Evolutionary conservation across 106 monocot species (phyloP).

Genomic region (Dioscorea alata): DNA sequence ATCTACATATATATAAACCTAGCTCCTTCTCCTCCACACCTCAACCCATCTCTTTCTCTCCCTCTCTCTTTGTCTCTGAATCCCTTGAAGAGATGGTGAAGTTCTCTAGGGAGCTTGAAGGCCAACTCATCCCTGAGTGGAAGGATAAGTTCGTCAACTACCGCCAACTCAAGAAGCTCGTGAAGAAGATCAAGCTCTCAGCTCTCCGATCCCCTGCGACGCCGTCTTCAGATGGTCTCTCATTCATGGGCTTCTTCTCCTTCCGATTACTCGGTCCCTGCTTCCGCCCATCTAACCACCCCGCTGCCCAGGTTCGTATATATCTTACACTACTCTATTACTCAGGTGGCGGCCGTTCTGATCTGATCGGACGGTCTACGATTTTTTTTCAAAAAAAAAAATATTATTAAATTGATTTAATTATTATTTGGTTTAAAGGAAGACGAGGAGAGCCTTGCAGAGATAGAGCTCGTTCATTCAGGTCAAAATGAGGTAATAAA

Average conservation of each 20-base stretch:
- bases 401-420: too few relatives aligned
- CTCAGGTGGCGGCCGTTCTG: too few relatives aligned
- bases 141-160: constrained; percentile 93
- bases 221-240: background rate
- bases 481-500: constrained; percentile 54
- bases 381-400: too few relatives aligned
- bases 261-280: constrained; percentile 26
- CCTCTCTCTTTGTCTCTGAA: background rate
- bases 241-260: constrained; percentile 37
- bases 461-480: constrained; percentile 54
- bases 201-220: background rate
- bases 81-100: constrained; percentile 51
- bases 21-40: background rate
- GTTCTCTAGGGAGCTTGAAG: constrained; percentile 88
- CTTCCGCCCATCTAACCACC: constrained; percentile 1
- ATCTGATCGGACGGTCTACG: background rate
- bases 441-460: constrained; percentile 49
- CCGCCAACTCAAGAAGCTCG: constrained; percentile 82
- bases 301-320: too few relatives aligned
- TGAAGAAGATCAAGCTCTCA: constrained; percentile 89
- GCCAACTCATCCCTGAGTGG: constrained; percentile 94
- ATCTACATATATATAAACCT: background rate
- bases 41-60: background rate
- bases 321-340: too few relatives aligned
- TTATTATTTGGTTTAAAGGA: constrained; percentile 10